Evolutionary conservation across 345 rosid genomes (phyloP), one percentile per base, ranked within the genome.

Genomic region (Pistacia atlantica): DNA sequence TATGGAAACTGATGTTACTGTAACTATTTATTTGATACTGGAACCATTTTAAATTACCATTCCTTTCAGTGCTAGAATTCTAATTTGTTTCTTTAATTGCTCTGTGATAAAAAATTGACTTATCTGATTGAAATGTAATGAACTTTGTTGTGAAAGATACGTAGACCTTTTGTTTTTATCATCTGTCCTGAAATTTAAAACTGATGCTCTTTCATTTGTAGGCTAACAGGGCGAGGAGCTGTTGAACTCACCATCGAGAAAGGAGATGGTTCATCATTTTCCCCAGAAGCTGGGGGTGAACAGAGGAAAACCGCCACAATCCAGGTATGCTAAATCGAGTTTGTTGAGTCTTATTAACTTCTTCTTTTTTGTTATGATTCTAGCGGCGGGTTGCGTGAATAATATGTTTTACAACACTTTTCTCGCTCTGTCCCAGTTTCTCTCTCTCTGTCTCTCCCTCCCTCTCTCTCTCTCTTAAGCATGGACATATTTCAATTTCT

Each of bases 221-320:
- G 97, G 89, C 86, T 95, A 73, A 85, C 91, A 57, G 98, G 99
- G 48, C 89, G 98, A 85, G 98, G 90, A 81, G 83, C 75, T 35
- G 89, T 93, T 67, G 97, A 93, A 83, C 84, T 93, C 82, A 90
- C 88, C 37, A 73, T 95, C 73, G 97, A 88, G 86, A 95, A 87
- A 86, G 91, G 80, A 72, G 97, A 95, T 83, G 93, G 95, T 84
- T 85, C 94, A 14, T 75, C 90, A 72, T 95, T 93, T 90, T 78
- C 97, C 75, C 86, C 93, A 5, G 93, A 89, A 87, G 79, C 90
- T 59, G 95, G 99, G 1, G 98, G 98, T 67, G 88, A 90, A 78
- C 79, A 76, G 51, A 92, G 90, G 85, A 85, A 85, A 83, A 87
- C 90, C 45, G 92, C 93, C 20, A 86, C 88, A 73, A 77, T 95